Evolutionary conservation across 2,329 filamentous ascomycete species (phyloP), one percentile per base, ranked within the genome.

Genomic region (Fusarium sp.): DNA sequence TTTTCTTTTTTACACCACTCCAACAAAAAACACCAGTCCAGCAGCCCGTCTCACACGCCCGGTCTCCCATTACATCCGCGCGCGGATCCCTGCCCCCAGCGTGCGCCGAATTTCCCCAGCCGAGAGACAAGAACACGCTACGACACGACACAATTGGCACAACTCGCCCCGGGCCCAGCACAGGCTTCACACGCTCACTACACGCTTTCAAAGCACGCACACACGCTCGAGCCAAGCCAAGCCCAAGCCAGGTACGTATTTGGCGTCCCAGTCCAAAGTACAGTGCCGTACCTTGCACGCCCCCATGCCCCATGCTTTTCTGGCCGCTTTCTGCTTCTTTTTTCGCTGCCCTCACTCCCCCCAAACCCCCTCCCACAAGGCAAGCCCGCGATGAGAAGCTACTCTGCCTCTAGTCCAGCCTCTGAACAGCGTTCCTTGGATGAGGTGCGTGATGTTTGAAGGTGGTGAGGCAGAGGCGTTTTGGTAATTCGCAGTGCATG

Each of bases 111-210:
- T 76, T 71, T 72, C 72, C 71, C 65, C 73, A 77, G 72, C 72
- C 69, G 70, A 77, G 74, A 74, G 70, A 75, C 76, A 77, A 57
- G 76, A 77, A 76, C 76, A 77, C 76, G 76, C 76, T 77, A 76
- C 74, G 74, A 78, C 75, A 77, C 76, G 75, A 77, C 76, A 78
- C 70, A 78, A 75, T 76, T 78, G 76, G 76, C 74, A 78, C 74
- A 77, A 73, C 60, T 67, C 58, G 58, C 52, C 71, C 60, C 29
- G 29, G 61, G 59, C 72, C 72, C 68, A 74, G 71, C 61, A 62
- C 47, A 67, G 69, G 64, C 60, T 74, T 73, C 70, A 76, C 73
- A 73, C 64, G 66, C 67, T 75, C 64, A 54, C 29, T 29, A 52
- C 47, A 52, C 42, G 42, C 42, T 65, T 65, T 24, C 18, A n/a